Evolutionary conservation across 495 filamentous ascomycete species (phyloP), one percentile per base, ranked within the genome.

Genomic region (Annulohypoxylon stygium): DNA sequence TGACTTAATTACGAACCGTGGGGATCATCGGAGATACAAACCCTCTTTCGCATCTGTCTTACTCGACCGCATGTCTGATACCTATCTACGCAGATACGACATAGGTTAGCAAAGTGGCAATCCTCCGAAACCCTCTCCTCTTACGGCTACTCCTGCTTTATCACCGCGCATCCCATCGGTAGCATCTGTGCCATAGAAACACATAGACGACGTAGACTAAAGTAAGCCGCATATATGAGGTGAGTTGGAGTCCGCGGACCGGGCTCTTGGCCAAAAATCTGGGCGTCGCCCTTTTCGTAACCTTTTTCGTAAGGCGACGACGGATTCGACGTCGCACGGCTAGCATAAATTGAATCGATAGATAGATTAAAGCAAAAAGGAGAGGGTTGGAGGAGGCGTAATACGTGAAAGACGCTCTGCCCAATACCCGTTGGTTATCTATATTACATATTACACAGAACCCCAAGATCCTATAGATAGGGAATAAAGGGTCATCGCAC

Each of bases 241-340:
- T 47, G 48, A 33, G 30, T 63, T 25, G 11, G 47, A 66, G 43
- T 14, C 71, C 71, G 57, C 33, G 18, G 51, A 74, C 66, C 71
- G n/a, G 71, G 71, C 26, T 66, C 66, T 66, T 63, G 71, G 61
- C 71, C 70, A 61, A 57, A 54, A 30, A 30, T 3, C 37, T 57
- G 51, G 62, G 30, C 20, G 53, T 69, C 30, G 0, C 30, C 30
- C 30, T 30, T 30, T 30, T 30, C 30, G 3, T 30, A 30, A 3
- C 30, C 2, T 60, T 33, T 26, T n/a, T 71, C 43, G 54, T 59
- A 67, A 65, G 53, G 64, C 69, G 63, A 71, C 53, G 50, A 30
- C 30, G 30, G 30, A 30, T 26, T 26, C 23, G 62, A 61, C 12
- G 61, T 59, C 43, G 60, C 18, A 64, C 61, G 23, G 26, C 20